Evolutionary conservation across 371 early-diverging fungal genomes (phyloP).

Genomic region (Rhizopus sp.): DNA sequence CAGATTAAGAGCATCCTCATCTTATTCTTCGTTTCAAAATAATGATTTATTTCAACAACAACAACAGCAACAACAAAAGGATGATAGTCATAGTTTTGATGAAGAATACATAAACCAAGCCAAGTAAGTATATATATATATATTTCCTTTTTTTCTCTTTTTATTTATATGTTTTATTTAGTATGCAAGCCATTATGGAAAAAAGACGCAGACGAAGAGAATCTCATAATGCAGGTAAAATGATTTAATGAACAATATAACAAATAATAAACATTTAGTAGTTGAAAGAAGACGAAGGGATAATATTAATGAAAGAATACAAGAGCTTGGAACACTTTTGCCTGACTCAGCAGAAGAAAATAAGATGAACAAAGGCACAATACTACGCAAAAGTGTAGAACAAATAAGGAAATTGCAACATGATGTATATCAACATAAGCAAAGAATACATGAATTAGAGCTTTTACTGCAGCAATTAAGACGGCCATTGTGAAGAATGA

Average conservation of each 20-base stretch:
- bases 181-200: constrained; percentile 63
- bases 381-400: constrained; percentile 88
- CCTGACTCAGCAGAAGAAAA: constrained; percentile 74
- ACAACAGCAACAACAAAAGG: constrained; percentile 2
- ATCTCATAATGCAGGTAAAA: constrained; percentile 89
- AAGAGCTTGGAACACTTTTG: constrained; percentile 83
- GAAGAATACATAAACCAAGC: constrained; percentile 19
- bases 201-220: constrained; percentile 91
- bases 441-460: constrained; percentile 75
- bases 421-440: constrained; percentile 57
- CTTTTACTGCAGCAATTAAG: constrained; percentile 29
- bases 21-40: neutral
- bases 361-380: constrained; percentile 82
- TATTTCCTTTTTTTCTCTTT: neutral
- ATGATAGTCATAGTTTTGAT: constrained; percentile 13
- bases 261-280: constrained; percentile 23
- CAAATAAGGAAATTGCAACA: constrained; percentile 79
- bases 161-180: constrained; percentile 28
- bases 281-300: constrained; percentile 95
- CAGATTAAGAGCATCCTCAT: neutral
- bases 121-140: constrained; percentile 18
- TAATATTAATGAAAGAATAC: constrained; percentile 96
- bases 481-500: neutral
- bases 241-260: neutral
- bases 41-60: constrained; percentile 5